Evolutionary conservation across 345 rosid species (phyloP).

Genomic region (Linum trigynum): DNA sequence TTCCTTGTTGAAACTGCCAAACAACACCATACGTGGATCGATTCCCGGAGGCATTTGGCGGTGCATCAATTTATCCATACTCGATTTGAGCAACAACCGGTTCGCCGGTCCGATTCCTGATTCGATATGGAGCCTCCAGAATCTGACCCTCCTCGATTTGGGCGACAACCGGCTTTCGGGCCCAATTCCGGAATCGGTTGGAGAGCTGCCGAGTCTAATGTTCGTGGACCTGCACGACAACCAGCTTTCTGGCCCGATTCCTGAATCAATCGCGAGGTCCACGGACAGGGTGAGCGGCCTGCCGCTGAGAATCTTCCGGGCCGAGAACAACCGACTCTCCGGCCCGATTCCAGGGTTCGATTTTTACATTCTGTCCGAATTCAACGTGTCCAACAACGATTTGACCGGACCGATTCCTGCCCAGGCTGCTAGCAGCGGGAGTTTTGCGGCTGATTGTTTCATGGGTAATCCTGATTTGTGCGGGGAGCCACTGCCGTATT

Average conservation of each 20-base stretch:
- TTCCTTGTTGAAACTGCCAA: rapidly evolving
- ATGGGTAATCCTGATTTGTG: background rate
- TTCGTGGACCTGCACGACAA: constrained; percentile 7
- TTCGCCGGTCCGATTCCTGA: constrained; percentile 11
- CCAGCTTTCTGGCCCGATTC: constrained; percentile 4
- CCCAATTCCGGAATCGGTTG: constrained; percentile 9
- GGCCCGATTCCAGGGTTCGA: background rate
- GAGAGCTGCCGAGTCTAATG: constrained; percentile 12
- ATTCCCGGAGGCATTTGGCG: constrained; percentile 8
- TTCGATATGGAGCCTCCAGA: constrained; percentile 1
- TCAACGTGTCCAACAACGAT: background rate
- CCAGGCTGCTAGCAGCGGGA: background rate
- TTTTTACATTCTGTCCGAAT: too few species aligned
- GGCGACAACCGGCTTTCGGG: background rate
- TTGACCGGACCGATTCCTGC: background rate
- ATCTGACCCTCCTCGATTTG: background rate
- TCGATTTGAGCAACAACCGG: background rate
- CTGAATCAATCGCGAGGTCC: background rate
- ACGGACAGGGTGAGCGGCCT: background rate
- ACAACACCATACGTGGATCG: background rate
- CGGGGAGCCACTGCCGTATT: background rate
- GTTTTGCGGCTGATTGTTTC: background rate
- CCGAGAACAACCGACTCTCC: background rate
- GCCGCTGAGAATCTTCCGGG: background rate
- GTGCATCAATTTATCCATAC: background rate